phyloP scores from a whole-genome alignment of 1,284 basidiomycete species.

The Pseudozyma sp. region DNA sequence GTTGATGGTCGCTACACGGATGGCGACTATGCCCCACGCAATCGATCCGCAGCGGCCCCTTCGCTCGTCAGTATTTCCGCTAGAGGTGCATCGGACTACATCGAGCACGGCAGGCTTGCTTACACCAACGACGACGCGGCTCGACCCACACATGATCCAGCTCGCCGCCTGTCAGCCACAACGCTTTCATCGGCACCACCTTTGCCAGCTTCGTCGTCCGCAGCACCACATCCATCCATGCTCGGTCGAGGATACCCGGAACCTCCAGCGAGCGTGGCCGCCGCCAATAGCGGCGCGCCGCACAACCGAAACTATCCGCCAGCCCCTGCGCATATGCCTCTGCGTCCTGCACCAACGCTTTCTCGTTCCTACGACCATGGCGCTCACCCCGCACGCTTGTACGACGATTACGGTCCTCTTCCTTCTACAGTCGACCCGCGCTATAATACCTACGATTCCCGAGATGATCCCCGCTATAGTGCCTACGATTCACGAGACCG shows the following conservation, averaged over 20 bases:
- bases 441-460: conserved; percentile 18
- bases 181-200: conserved; percentile 3
- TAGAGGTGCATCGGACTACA: conserved; percentile 12
- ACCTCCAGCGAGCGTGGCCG: background rate
- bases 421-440: conserved; percentile 6
- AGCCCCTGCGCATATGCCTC: conserved; percentile 9
- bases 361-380: conserved; percentile 12
- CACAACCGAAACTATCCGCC: conserved; percentile 15
- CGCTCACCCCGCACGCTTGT: conserved; percentile 1
- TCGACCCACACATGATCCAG: conserved; percentile 9
- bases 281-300: background rate
- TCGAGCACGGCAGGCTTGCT: conserved; percentile 12
- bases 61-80: conserved; percentile 6
- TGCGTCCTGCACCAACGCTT: conserved; percentile 10
- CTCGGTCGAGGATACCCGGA: conserved; percentile 1
- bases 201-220: background rate
- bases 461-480: conserved; percentile 12
- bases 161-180: conserved; percentile 15
- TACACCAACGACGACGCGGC: conserved; percentile 19
- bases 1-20: conserved; percentile 10
- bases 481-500: conserved; percentile 21
- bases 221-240: conserved; percentile 1
- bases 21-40: conserved; percentile 14
- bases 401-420: conserved; percentile 16
- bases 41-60: conserved; percentile 6